These are phyloP conservation scores for Murraya koenigii DNA, from an alignment of 345 rosid species.

Conservation along the genomic window DNA sequence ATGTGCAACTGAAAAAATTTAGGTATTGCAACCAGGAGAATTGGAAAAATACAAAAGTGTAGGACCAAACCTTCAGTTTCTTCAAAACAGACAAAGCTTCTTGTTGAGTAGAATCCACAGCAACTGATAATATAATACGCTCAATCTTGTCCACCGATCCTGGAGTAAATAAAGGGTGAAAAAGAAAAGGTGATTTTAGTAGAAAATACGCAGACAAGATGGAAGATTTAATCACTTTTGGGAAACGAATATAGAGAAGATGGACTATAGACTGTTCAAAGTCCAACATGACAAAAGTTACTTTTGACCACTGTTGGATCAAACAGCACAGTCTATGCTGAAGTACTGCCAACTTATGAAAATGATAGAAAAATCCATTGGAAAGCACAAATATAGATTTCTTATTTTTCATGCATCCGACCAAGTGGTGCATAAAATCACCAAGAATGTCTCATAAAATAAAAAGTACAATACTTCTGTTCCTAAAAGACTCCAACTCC, in stretches of 20 bases:
- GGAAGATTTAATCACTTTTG: neutral
- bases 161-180: neutral
- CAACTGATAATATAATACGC: conserved; percentile 33
- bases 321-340: neutral
- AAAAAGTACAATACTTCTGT: neutral
- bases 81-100: conserved; percentile 64
- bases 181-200: neutral
- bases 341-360: conserved; percentile 4
- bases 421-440: neutral
- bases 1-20: neutral
- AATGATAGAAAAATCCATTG: neutral
- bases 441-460: neutral
- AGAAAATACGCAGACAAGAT: neutral
- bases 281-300: neutral
- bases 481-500: neutral
- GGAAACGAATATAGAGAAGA: neutral
- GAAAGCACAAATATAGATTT: neutral
- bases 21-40: neutral
- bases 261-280: neutral
- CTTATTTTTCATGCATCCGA: neutral
- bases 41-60: neutral
- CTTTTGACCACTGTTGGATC: neutral
- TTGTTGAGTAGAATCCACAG: conserved; percentile 68
- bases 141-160: conserved; percentile 31
- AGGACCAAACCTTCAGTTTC: conserved; percentile 63